Evolutionary conservation across 2,329 filamentous ascomycete genomes (phyloP).

Genomic region (Alternaria sp.): DNA sequence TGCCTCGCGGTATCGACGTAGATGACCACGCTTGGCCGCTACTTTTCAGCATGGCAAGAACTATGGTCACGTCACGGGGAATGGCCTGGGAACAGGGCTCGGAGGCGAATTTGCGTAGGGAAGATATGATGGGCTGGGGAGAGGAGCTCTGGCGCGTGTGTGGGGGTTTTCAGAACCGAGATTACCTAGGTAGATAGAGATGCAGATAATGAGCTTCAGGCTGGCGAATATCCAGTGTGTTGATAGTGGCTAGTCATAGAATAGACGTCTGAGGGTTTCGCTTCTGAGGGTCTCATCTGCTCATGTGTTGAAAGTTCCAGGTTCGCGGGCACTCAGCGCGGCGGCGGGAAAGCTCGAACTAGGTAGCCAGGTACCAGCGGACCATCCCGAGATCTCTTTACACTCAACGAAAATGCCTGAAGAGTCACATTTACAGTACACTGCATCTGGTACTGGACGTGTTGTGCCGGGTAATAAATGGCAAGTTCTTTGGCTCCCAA

Average conservation of each 20-base stretch:
- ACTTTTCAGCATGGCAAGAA: background rate
- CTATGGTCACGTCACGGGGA: background rate
- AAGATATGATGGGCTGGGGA: background rate
- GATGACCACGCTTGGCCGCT: background rate
- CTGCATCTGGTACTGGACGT: background rate
- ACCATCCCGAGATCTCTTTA: background rate
- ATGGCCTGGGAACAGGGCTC: background rate
- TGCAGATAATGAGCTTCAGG: background rate
- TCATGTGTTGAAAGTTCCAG: background rate
- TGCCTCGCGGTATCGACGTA: conserved; percentile 2
- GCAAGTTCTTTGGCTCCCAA: conserved; percentile 7
- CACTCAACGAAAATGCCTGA: background rate
- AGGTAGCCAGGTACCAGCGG: background rate
- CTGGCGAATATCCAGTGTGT: background rate
- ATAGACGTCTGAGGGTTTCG: background rate
- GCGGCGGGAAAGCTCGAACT: background rate
- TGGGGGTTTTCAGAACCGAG: background rate
- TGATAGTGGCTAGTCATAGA: background rate
- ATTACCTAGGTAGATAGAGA: background rate
- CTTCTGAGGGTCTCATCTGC: background rate
- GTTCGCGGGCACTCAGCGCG: background rate
- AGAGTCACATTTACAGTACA: background rate
- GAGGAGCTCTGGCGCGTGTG: background rate
- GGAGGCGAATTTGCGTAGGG: background rate
- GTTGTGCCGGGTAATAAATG: background rate